These are phyloP conservation scores for Eragrostis nindensis DNA, from an alignment of 176 grass and related monocot species.

Conservation along the genomic window DNA sequence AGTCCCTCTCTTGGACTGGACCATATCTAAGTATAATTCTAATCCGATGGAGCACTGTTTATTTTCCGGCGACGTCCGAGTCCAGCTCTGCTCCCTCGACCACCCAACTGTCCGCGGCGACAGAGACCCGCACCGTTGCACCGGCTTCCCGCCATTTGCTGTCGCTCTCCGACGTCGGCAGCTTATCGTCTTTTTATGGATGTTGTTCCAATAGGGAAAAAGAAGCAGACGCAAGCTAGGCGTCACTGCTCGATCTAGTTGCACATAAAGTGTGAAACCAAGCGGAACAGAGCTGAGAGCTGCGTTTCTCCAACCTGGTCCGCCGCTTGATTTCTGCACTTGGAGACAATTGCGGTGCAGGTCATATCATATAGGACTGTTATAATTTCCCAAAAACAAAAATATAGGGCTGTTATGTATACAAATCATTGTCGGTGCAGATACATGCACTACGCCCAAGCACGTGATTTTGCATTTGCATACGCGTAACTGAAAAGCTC, in stretches of 20 bases:
- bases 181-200: background rate
- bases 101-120: conserved; percentile 17
- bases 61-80: conserved; percentile 27
- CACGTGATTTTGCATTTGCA: too few species aligned
- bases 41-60: background rate
- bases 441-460: background rate
- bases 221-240: background rate
- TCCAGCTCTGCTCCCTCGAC: background rate
- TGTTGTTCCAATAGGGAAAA: background rate
- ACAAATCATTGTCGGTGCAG: background rate
- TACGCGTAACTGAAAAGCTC: too few species aligned
- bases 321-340: background rate
- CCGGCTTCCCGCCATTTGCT: background rate
- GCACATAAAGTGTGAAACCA: background rate
- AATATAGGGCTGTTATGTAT: too few species aligned
- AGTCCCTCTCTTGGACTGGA: background rate
- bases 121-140: background rate
- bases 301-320: background rate
- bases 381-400: too few species aligned
- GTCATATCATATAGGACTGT: background rate
- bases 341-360: background rate
- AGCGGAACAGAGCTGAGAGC: background rate
- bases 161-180: background rate
- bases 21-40: background rate
- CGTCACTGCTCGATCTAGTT: background rate